These are phyloP conservation scores for Chaetomiaceae sp. DNA, from an alignment of 2,329 filamentous ascomycete genomes.

Conservation along the genomic window DNA sequence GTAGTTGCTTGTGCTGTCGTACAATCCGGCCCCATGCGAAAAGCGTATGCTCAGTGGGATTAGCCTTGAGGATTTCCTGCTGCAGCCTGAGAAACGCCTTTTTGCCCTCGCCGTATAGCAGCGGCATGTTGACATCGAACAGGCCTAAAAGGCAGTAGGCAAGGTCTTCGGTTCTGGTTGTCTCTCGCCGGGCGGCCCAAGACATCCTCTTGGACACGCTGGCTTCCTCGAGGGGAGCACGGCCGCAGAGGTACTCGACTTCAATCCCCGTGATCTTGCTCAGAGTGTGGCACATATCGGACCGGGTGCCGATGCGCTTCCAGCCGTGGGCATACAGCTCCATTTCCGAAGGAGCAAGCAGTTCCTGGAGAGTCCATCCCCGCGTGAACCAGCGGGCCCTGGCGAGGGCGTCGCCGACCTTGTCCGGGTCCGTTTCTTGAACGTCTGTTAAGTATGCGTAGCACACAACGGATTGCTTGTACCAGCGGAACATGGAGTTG, in stretches of 20 bases:
- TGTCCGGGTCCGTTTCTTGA: neutral
- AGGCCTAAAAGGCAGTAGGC: slow-evolving; percentile 20
- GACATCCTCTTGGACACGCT: slow-evolving; percentile 11
- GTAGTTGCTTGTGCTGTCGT: neutral
- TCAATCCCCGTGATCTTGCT: slow-evolving; percentile 1
- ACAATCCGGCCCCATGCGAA: neutral
- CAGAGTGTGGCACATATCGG: neutral
- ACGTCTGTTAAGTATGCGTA: slow-evolving; percentile 12
- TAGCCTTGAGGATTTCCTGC: neutral
- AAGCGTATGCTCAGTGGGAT: neutral
- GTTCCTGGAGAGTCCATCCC: slow-evolving; percentile 14
- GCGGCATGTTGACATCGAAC: slow-evolving; percentile 16
- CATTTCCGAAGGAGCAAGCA: neutral
- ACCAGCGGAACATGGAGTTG: too few relatives aligned
- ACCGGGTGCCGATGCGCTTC: neutral
- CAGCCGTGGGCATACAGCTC: neutral
- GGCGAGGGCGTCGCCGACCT: neutral
- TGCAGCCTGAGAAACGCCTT: slow-evolving; percentile 14
- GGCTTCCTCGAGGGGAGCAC: neutral
- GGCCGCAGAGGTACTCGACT: neutral
- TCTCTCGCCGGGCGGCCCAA: slow-evolving; percentile 13
- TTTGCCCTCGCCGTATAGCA: slow-evolving; percentile 18
- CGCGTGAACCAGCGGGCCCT: slow-evolving; percentile 8
- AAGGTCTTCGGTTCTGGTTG: slow-evolving; percentile 10
- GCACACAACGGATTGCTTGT: slow-evolving; percentile 1